Percentiles rank a stretch among this genome's conserved stretches.
phyloP scores from a whole-genome alignment of 2,329 filamentous ascomycete species.

The Fusarium clavum region DNA sequence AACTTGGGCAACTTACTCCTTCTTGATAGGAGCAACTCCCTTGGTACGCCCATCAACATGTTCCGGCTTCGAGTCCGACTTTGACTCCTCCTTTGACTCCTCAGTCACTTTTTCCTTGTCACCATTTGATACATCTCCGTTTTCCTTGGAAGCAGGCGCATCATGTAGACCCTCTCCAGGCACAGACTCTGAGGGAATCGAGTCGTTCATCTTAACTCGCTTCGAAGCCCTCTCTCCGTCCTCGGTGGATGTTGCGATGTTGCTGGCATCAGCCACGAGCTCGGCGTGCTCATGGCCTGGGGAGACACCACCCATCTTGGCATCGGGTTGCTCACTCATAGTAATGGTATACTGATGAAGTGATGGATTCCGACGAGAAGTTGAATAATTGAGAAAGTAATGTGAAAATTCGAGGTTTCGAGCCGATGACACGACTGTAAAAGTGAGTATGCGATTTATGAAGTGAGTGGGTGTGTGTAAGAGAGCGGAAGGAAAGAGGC shows the following conservation, averaged over 20 bases:
- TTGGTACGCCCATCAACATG: conserved; percentile 54
- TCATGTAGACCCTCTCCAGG: conserved; percentile 40
- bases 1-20: conserved; percentile 66
- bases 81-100: conserved; percentile 21
- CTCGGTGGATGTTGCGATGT: conserved; percentile 7
- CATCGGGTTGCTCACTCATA: conserved; percentile 48
- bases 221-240: conserved; percentile 63
- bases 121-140: conserved; percentile 29
- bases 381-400: not conserved
- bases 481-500: conserved; percentile 3
- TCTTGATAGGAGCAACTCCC: conserved; percentile 77
- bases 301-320: conserved; percentile 39
- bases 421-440: not conserved
- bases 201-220: conserved; percentile 65
- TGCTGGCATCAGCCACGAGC: conserved; percentile 35
- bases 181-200: conserved; percentile 32
- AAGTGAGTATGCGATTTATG: conserved; percentile 11
- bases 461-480: conserved; percentile 7
- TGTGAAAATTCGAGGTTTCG: not conserved
- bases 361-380: not conserved
- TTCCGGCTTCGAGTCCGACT: conserved; percentile 19
- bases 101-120: conserved; percentile 30
- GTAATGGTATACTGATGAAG: not conserved
- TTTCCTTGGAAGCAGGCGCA: conserved; percentile 27
- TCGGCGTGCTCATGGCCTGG: conserved; percentile 28